Evolutionary conservation across 2,329 filamentous ascomycete species (phyloP), one percentile per base, ranked within the genome.

Genomic region (Cyphellophora attinorum): DNA sequence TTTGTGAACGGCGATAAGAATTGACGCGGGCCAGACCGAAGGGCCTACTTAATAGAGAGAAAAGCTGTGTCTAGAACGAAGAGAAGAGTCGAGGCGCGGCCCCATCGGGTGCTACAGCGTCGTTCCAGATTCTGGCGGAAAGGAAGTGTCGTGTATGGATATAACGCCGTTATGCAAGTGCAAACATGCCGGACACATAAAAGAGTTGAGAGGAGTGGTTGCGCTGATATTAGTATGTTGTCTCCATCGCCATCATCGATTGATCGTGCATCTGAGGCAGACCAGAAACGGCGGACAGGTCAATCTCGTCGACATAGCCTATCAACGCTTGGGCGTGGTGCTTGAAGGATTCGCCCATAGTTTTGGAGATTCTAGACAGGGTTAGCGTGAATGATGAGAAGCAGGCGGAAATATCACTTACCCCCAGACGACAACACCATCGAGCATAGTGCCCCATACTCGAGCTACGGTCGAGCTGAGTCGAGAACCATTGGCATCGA

Each of bases 361-460:
- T 76, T 57, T 93, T 86, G 51, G 65, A 63, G 40, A 66, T 65
- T 44, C 62, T 65, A 37, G 34, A 31, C 14, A 36, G 38, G 18
- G 60, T 78, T 67, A 76, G 72, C n/a, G n/a, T 48, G 39, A 45
- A 32, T 5, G 31, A 18, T 28, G 21, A 2, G 5, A 29, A 31
- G 27, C 19, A 31, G 12, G 29, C 14, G 37, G 10, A 33, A 14
- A 44, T 53, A 46, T 43, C 34, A 82, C 86, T 76, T 80, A 94
- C 86, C 91, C 91, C 91, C 91, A 96, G 41, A 98, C 91, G 49
- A 96, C 89, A 44, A 96, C 91, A 64, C 95, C 91, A 56, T 96
- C 91, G 46, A 96, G 79, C 81, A 96, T 95, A 45, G 85, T 89
- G 51, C 89, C 91, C 91, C 91, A 98, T 29, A 96, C 76, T 51